Base-by-base conservation (phyloP, 2,329 filamentous ascomycete genomes). In the Trichoderma gracile region DNA sequence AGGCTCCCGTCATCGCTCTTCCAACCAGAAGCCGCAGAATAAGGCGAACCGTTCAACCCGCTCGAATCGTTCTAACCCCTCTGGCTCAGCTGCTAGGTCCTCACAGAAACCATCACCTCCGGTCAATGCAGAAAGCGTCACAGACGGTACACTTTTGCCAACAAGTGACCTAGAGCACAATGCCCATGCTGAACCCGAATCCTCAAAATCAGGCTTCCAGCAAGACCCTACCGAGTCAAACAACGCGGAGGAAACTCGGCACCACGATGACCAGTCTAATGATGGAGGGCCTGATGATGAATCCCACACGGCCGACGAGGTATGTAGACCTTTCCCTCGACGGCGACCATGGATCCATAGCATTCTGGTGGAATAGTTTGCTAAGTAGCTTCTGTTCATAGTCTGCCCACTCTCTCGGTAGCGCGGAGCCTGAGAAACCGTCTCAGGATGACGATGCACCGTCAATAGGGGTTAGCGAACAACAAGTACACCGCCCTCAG, bases 11-110 rank as follows among this genome's bases (percentile, higher is more conserved):
- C 52, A 67, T 23, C 68, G 68, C 9, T 67, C 67, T 19, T 65
- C 65, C 14, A 69, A 74, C 49, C 73, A 74, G 47, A 73, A 73
- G 43, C 42, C 21, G 40, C 60, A 60, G 23, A 50, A 66, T 33
- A 63, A 63, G 40, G 30, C 56, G 17, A 66, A 64, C 38, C 65
- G 52, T 33, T 33, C n/a, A 19, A 52, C 33, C 27, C 49, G 49
- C 19, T 17, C 15, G 12, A 52, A 52, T 14, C 49, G 49, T 19
- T 52, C 49, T 19, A 52, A 52, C 14, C 27, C 30, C 6, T 15
- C 57, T 12, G 50, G 21, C 33, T 23, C 46, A 14, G 38, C n/a
- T 19, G 15, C 23, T 42, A 23, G 12, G 25, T 23, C 58, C 6
- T 57, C 53, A 19, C 58, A 33, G 9, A 65, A 63, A 21, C 17